Evolutionary conservation across 345 rosid species (phyloP), one percentile per base, ranked within the genome.

Genomic region (Eucalyptus brandiana): DNA sequence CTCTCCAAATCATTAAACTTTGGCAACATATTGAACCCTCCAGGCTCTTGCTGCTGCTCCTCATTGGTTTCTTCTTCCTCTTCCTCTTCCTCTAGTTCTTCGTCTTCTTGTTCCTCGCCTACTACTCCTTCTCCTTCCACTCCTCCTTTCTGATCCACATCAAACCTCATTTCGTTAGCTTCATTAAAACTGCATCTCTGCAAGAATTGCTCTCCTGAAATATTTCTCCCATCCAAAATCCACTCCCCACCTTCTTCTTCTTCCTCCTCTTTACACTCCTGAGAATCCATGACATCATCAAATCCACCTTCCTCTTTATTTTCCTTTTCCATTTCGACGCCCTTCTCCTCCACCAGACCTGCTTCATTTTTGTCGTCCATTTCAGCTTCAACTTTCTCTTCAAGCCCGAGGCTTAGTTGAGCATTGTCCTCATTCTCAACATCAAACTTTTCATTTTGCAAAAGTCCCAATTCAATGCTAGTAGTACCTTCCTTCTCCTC

Each of bases 1-100:
- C 93, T 94, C 50, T 94, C 94, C 80, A 95, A 93, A 88, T 93
- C 86, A 80, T 86, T 93, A 86, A 89, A 91, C 85, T 93, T 93
- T 19, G 93, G 93, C 2, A 94, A 93, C 87, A 95, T 80, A 86
- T 92, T 87, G 89, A 95, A 97, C 86, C 90, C 93, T 58, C 88
- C 94, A 1, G 30, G 89, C 67, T 86, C 90, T 49, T 86, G 86
- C 45, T 87, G 85, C 65, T 87, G 91, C 45, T 88, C 91, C 49
- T 90, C 91, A 16, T 86, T 88, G 53, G 87, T 92, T 67, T 92
- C 94, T 12, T 91, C 93, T 58, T 92, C 92, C 18, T 91, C 95
- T 48, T 89, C 94, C 80, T 86, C 94, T 65, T 90, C 92, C 87
- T 89, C 89, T 40, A 86, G 90, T 47, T 18, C 91, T 23, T 91